Base-by-base conservation (phyloP, 768 basidiomycete genomes). In the Coprinopsis strossmayeri region DNA sequence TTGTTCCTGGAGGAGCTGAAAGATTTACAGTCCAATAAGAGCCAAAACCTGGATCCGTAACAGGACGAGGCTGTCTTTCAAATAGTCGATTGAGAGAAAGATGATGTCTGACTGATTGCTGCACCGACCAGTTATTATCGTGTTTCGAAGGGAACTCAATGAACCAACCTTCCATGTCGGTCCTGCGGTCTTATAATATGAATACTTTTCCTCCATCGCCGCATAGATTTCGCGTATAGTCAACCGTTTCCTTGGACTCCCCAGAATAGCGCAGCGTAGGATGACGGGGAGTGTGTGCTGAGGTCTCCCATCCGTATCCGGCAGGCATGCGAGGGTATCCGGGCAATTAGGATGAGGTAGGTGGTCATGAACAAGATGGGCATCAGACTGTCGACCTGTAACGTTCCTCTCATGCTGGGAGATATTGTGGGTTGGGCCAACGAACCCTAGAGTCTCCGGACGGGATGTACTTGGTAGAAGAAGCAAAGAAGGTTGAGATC, bases 21-120 rank as follows among this genome's bases (percentile, higher is more conserved):
- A 90, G 72, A 63, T 90, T 90, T n/a, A 91, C 88, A 28, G 87
- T 89, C 88, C 88, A 91, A 60, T 91, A 90, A 10, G 87, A 90
- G 18, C 88, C 88, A 61, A 89, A 88, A 13, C 88, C 88, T 11
- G 88, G 88, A 61, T 90, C 87, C 25, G 87, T 87, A 9, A 85
- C 84, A 5, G 88, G 88, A 43, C 88, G 77, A 17, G 84, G 82
- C 56, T 88, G 85, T 43, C 87, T 77, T 62, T 91, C 88, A 58
- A 91, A 91, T 3, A 91, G 66, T 28, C 86, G 78, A 64, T 90
- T 90, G 44, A 90, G 67, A 10, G 88, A 90, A 30, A 91, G 72
- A 64, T 90, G 88, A 53, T 91, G 88, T 49, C 88, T 77, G 49
- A 91, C 87, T 34, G 88, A 91, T 88, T 91, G 87, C 88, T 91